A percentile compares a stretch with the other conserved stretches of the same genome.
phyloP scores from a whole-genome alignment of 129 eudicot species.

The Mikania micrantha region DNA sequence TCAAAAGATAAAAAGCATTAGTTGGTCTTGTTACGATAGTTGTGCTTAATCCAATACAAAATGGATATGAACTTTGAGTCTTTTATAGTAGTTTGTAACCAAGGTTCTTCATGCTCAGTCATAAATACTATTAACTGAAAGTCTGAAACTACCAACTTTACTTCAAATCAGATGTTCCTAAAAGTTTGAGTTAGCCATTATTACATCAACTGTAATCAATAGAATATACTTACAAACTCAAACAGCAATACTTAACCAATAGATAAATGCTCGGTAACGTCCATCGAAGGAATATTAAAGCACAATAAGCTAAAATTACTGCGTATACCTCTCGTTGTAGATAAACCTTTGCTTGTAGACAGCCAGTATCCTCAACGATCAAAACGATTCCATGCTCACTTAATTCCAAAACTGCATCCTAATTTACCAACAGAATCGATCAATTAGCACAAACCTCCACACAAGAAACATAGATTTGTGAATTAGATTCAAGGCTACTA shows the following conservation, averaged over 20 bases:
- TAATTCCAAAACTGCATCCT: constrained; percentile 86
- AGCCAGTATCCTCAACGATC: constrained; percentile 83
- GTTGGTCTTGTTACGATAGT: too few relatives aligned
- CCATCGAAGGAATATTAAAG: background rate
- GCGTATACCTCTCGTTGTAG: constrained; percentile 72
- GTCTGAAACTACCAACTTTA: background rate
- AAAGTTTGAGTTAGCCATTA: background rate
- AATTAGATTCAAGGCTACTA: background rate
- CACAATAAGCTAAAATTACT: background rate
- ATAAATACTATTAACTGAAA: too few relatives aligned
- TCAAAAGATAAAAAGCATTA: background rate
- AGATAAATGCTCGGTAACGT: background rate
- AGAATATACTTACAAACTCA: background rate
- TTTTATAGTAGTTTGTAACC: background rate
- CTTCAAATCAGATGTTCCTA: background rate
- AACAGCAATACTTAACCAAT: background rate
- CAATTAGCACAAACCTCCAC: background rate
- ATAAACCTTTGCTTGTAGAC: constrained; percentile 98
- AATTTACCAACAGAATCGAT: background rate
- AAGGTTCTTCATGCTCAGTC: too few relatives aligned
- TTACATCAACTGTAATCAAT: background rate
- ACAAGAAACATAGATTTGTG: background rate
- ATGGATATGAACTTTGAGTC: background rate
- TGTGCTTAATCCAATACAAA: background rate
- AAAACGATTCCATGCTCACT: constrained; percentile 90